Conservation (phyloP, 2,329 filamentous ascomycete genomes). For the Fusarium sp. region DNA sequence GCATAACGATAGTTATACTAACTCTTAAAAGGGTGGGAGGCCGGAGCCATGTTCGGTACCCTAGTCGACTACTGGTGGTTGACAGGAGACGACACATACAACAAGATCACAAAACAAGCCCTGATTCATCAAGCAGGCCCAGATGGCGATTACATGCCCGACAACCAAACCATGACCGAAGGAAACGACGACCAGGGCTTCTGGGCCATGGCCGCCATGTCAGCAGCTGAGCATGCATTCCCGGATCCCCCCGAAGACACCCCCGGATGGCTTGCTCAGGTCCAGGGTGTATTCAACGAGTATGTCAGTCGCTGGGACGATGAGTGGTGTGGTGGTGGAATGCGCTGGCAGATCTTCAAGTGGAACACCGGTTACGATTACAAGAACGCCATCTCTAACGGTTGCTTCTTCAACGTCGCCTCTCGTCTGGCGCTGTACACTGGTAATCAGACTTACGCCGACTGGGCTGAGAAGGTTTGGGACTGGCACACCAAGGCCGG, state of each 20-base stretch:
- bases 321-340: slow-evolving; percentile 72
- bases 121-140: slow-evolving; percentile 70
- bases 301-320: slow-evolving; percentile 78
- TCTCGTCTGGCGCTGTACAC: slow-evolving; percentile 82
- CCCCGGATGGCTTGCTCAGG: slow-evolving; percentile 80
- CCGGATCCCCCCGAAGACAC: slow-evolving; percentile 71
- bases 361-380: slow-evolving; percentile 79
- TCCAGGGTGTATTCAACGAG: slow-evolving; percentile 83
- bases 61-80: slow-evolving; percentile 78
- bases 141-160: slow-evolving; percentile 72
- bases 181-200: slow-evolving; percentile 85
- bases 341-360: slow-evolving; percentile 87
- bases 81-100: slow-evolving; percentile 74
- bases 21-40: slow-evolving; percentile 70
- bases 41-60: slow-evolving; percentile 76
- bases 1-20: slow-evolving; percentile 1
- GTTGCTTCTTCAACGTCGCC: slow-evolving; percentile 75
- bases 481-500: slow-evolving; percentile 69
- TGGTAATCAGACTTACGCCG: slow-evolving; percentile 78
- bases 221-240: slow-evolving; percentile 80
- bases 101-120: slow-evolving; percentile 67
- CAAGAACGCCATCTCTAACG: slow-evolving; percentile 76
- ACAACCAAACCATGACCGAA: slow-evolving; percentile 69
- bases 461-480: slow-evolving; percentile 79
- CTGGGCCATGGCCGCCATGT: slow-evolving; percentile 86